Base-by-base conservation (phyloP, 1,139 yeast species). In the Scheffersomyces stambukii region DNA sequence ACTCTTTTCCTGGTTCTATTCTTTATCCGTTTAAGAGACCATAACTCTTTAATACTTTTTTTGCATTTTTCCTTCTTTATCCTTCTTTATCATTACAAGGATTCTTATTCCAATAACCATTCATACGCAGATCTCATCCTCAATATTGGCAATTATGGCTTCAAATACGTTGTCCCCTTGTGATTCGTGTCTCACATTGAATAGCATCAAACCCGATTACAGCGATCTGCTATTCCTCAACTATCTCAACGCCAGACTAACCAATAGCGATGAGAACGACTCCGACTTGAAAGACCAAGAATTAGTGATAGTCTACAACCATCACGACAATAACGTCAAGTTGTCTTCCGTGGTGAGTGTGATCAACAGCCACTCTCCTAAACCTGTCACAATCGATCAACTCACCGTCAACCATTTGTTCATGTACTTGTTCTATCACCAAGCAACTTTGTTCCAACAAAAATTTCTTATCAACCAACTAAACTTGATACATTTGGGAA, bases 151-250 rank as follows among this genome's bases (percentile, higher is more conserved):
- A n/a, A n/a, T n/a, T n/a, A n/a, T n/a, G n/a, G n/a, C n/a, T n/a
- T n/a, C n/a, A n/a, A n/a, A n/a, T n/a, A n/a, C n/a, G 13, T 25
- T 32, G 11, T 39, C 43, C 12, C 44, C 44, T 13, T 40, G 44
- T 27, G 44, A 40, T 4, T 40, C 44, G 8, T 35, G 43, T 25
- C 12, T 37, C 14, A 40, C 44, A 1, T 23, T 40, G 12, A 30
- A 30, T n/a, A 25, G 33, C 13, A 23, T 25, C 8, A 31, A 25
- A 14, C 34, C 31, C n/a, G 33, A 30, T 10, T 36, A 27, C 20
- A 26, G 35, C 16, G 21, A 30, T 6, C 24, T 30, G 19, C 27
- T 33, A 19, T 25, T 38, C 8, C 23, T 19, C 9, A 33, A 35
- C 21, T 39, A 39, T 16, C 21, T 37, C 7, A 25, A 27, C n/a